Evolutionary conservation across 768 basidiomycete genomes (phyloP).

Genomic region (Leccinum subgranulosum): DNA sequence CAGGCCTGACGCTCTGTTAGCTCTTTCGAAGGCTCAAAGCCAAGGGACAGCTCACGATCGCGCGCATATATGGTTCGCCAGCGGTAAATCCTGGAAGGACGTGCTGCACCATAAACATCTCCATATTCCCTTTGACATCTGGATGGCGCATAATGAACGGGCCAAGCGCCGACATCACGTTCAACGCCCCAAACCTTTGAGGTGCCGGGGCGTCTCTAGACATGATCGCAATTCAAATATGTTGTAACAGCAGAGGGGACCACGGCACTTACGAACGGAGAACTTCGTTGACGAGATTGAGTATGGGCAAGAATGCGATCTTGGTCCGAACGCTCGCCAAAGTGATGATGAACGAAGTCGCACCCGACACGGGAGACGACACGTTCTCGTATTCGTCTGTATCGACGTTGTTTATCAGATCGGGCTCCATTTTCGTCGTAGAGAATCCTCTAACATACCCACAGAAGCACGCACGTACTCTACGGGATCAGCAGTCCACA

Average conservation of each 20-base stretch:
- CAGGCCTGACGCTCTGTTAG: conserved; percentile 53
- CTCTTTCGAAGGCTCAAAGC: neutral
- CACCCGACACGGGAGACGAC: conserved; percentile 72
- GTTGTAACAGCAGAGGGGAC: neutral
- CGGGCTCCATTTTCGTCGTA: neutral
- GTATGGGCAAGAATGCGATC: conserved; percentile 75
- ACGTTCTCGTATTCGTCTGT: conserved; percentile 81
- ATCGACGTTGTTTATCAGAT: neutral
- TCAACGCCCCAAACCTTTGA: conserved; percentile 82
- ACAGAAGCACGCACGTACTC: conserved; percentile 77
- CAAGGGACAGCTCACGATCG: conserved; percentile 56
- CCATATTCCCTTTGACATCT: conserved; percentile 72
- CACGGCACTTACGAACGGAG: conserved; percentile 52
- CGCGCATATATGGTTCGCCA: conserved; percentile 69
- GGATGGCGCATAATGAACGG: conserved; percentile 84
- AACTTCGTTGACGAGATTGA: conserved; percentile 74
- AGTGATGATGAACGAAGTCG: conserved; percentile 74
- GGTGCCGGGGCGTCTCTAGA: conserved; percentile 49
- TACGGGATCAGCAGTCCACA: conserved; percentile 80
- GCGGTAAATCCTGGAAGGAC: conserved; percentile 71
- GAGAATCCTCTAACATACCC: conserved; percentile 42
- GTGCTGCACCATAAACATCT: conserved; percentile 69
- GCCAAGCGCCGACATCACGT: conserved; percentile 74
- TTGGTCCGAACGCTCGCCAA: conserved; percentile 79
- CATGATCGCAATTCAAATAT: neutral